Evolutionary conservation across 768 basidiomycete species (phyloP).

Genomic region (Pilatotrama ljubarskyi): DNA sequence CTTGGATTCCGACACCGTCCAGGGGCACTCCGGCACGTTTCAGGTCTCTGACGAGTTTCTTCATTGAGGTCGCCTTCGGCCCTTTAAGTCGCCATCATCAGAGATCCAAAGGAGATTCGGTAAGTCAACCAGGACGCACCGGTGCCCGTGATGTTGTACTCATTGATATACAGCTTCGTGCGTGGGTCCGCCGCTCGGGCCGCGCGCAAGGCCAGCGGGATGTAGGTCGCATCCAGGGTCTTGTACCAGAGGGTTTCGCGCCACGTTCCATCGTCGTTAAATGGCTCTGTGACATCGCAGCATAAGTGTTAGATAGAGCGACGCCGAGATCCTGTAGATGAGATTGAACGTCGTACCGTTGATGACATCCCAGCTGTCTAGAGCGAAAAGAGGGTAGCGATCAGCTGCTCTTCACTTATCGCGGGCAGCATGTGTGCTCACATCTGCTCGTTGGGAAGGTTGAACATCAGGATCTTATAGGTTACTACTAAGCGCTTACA

Average conservation of each 20-base stretch:
- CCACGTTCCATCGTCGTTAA: constrained; percentile 61
- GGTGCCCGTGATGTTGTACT: constrained; percentile 35
- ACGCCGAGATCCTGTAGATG: background rate
- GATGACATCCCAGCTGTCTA: constrained; percentile 54
- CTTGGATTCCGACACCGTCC: constrained; percentile 61
- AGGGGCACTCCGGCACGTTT: constrained; percentile 50
- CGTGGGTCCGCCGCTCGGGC: constrained; percentile 53
- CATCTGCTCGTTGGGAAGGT: too few species aligned
- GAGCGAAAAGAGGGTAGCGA: background rate
- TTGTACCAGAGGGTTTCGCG: constrained; percentile 52
- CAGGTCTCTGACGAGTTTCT: constrained; percentile 50
- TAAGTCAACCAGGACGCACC: constrained; percentile 6
- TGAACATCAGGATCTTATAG: too few species aligned
- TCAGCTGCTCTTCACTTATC: too few species aligned
- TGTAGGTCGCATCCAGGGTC: constrained; percentile 46
- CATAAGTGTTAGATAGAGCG: too few species aligned
- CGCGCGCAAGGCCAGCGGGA: constrained; percentile 49
- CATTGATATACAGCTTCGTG: constrained; percentile 55
- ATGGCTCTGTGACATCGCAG: constrained; percentile 37
- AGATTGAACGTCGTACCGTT: constrained; percentile 36
- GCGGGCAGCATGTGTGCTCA: background rate
- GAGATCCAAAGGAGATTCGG: background rate
- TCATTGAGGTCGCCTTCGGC: constrained; percentile 56
- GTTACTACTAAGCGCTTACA: constrained; percentile 33
- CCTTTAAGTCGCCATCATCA: constrained; percentile 24